Evolutionary conservation across 768 basidiomycete species (phyloP).

Genomic region (Rhizopogon rudus): DNA sequence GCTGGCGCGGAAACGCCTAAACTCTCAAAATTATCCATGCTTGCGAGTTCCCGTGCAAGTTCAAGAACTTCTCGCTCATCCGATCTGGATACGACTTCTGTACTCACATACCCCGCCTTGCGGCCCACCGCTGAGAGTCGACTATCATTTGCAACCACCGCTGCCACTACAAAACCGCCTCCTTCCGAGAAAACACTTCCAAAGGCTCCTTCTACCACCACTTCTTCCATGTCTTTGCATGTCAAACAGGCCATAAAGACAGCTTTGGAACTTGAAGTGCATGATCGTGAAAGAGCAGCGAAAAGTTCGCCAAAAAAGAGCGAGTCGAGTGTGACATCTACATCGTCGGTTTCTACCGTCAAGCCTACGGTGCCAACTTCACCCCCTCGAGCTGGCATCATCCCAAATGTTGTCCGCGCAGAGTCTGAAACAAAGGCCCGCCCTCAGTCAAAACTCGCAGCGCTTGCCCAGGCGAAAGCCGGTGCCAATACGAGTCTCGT

Average conservation of each 20-base stretch:
- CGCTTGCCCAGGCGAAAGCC: conserved; percentile 61
- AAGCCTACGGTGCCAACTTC: conserved; percentile 15
- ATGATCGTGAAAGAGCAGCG: conserved; percentile 29
- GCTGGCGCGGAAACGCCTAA: conserved; percentile 24
- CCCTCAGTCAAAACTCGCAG: conserved; percentile 67
- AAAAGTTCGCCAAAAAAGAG: conserved; percentile 3
- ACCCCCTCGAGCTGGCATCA: conserved; percentile 17
- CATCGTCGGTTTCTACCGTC: conserved; percentile 18
- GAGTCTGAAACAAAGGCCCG: conserved; percentile 25
- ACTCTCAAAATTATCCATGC: conserved; percentile 63
- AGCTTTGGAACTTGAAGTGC: conserved; percentile 59
- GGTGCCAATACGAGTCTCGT: conserved; percentile 8
- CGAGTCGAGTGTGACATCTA: conserved; percentile 12
- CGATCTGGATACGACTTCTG: conserved; percentile 49
- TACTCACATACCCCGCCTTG: conserved; percentile 68
- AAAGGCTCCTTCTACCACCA: conserved; percentile 23
- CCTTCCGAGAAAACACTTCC: conserved; percentile 20
- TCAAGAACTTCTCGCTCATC: conserved; percentile 52
- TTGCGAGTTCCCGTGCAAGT: conserved; percentile 63
- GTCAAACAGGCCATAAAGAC: conserved; percentile 62
- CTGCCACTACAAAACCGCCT: conserved; percentile 11
- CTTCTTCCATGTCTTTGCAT: conserved; percentile 53
- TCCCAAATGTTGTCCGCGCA: conserved; percentile 7
- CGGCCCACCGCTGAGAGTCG: conserved; percentile 63
- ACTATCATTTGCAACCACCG: conserved; percentile 24